phyloP scores from a whole-genome alignment of 2,329 filamentous ascomycete species.

The Botrytis tulipae region DNA sequence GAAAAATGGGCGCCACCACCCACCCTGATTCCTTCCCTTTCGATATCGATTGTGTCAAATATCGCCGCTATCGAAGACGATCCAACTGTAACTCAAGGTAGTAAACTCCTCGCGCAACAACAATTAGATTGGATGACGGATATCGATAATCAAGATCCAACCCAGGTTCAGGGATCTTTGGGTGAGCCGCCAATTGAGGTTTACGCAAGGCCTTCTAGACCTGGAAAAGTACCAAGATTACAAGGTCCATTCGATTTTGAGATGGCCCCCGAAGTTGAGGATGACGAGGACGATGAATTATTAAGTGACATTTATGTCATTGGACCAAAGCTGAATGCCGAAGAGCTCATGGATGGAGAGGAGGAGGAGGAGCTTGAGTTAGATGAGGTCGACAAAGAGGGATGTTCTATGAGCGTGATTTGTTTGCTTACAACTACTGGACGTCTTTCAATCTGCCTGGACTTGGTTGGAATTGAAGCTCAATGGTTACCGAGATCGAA shows the following conservation, averaged over 20 bases:
- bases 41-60: constrained; percentile 77
- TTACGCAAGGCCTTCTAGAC: constrained; percentile 55
- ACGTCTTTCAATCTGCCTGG: constrained; percentile 59
- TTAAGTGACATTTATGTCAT: constrained; percentile 63
- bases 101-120: constrained; percentile 59
- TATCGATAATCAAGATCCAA: constrained; percentile 61
- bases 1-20: constrained; percentile 78
- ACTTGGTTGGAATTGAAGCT: constrained; percentile 61
- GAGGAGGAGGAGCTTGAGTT: constrained; percentile 57
- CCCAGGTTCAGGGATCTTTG: constrained; percentile 49
- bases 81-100: constrained; percentile 49
- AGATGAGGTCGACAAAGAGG: constrained; percentile 56
- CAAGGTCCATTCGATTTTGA: constrained; percentile 62
- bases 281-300: constrained; percentile 55
- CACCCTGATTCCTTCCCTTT: constrained; percentile 76
- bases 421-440: constrained; percentile 61
- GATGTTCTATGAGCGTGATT: constrained; percentile 58
- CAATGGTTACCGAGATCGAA: constrained; percentile 61
- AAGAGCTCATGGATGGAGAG: constrained; percentile 62
- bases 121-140: constrained; percentile 68
- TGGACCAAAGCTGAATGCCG: constrained; percentile 59
- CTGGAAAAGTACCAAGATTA: constrained; percentile 57
- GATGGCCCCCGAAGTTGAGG: constrained; percentile 46
- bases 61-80: constrained; percentile 62
- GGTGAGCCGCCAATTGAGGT: constrained; percentile 54